phyloP scores from a whole-genome alignment of 495 filamentous ascomycete genomes.

The Hypoxylon subgilvum region DNA sequence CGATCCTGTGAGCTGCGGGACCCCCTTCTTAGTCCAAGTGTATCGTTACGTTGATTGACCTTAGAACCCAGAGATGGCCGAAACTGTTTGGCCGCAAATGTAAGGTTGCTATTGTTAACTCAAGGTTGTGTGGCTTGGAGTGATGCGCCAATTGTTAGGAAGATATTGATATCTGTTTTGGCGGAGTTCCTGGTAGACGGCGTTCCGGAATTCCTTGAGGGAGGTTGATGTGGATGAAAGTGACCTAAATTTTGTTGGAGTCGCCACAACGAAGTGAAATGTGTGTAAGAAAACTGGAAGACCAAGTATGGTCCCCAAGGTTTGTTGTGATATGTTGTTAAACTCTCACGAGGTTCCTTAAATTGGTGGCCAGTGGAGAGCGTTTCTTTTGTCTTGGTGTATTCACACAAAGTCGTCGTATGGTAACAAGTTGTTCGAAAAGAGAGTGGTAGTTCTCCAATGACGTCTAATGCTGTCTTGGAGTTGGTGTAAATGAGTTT shows the following conservation, averaged over 20 bases:
- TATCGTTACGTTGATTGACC: conserved; percentile 37
- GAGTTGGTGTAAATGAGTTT: conserved; percentile 14
- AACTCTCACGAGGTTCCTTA: conserved; percentile 30
- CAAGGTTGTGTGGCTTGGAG: conserved; percentile 6
- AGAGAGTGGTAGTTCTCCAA: conserved; percentile 9
- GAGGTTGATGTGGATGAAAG: conserved; percentile 10
- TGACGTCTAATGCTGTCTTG: conserved; percentile 12
- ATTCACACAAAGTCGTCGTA: conserved; percentile 10
- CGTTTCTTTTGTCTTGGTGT: conserved; percentile 14
- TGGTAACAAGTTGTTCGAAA: conserved; percentile 12
- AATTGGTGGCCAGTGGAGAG: conserved; percentile 26
- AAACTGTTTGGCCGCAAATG: conserved; percentile 22
- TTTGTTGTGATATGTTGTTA: conserved; percentile 25
- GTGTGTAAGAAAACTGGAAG: conserved; percentile 18
- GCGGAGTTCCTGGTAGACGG: conserved; percentile 15
- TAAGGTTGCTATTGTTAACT: conserved; percentile 31
- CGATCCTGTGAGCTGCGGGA: conserved; percentile 38
- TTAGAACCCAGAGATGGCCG: conserved; percentile 2
- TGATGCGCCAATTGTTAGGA: neutral
- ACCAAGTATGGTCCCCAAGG: conserved; percentile 22
- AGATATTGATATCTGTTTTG: conserved; percentile 2
- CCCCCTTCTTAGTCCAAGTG: conserved; percentile 18
- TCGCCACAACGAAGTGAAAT: conserved; percentile 28
- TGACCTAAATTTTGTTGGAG: conserved; percentile 20
- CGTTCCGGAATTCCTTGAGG: conserved; percentile 29